Evolutionary conservation across 1,284 basidiomycete genomes (phyloP).

Genomic region (Moesziomyces sp.): DNA sequence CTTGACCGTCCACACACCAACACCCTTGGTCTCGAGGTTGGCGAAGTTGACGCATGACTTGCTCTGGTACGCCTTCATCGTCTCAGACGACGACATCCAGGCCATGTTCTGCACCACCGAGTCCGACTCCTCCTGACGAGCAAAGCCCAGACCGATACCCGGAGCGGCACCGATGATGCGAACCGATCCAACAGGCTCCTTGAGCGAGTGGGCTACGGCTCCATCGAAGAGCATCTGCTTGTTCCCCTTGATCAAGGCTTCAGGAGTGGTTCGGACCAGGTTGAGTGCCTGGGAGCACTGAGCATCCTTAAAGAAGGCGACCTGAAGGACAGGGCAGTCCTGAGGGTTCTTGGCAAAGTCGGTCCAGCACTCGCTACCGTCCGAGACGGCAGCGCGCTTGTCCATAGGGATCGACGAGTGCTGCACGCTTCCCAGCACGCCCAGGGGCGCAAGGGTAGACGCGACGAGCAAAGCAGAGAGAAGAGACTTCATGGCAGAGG

Average conservation of each 20-base stretch:
- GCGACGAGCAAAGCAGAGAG: slow-evolving; percentile 16
- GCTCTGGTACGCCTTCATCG: slow-evolving; percentile 7
- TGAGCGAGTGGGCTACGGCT: slow-evolving; percentile 12
- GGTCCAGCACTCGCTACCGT: slow-evolving; percentile 21
- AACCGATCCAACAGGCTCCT: slow-evolving; percentile 21
- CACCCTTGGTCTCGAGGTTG: slow-evolving; percentile 15
- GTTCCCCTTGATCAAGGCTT: slow-evolving; percentile 19
- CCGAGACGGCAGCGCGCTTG: slow-evolving; percentile 11
- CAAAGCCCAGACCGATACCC: slow-evolving; percentile 38
- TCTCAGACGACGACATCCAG: slow-evolving; percentile 18
- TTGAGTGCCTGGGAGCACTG: slow-evolving; percentile 15
- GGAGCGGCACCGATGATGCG: slow-evolving; percentile 20
- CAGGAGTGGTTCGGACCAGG: slow-evolving; percentile 1
- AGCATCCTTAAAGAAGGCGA: slow-evolving; percentile 29
- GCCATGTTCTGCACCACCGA: slow-evolving; percentile 33
- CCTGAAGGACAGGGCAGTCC: slow-evolving; percentile 22
- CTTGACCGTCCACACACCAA: slow-evolving; percentile 17
- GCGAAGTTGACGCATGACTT: slow-evolving; percentile 28
- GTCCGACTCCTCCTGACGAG: slow-evolving; percentile 28
- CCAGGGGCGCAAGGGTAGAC: slow-evolving; percentile 2
- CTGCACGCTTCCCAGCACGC: slow-evolving; percentile 11
- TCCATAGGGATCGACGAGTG: slow-evolving; percentile 7
- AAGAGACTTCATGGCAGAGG: slow-evolving; percentile 1
- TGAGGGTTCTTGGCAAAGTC: slow-evolving; percentile 19
- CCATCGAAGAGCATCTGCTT: slow-evolving; percentile 33